Conservation (phyloP, 169 alveolate species). For the Cryptosporidium felis region DNA sequence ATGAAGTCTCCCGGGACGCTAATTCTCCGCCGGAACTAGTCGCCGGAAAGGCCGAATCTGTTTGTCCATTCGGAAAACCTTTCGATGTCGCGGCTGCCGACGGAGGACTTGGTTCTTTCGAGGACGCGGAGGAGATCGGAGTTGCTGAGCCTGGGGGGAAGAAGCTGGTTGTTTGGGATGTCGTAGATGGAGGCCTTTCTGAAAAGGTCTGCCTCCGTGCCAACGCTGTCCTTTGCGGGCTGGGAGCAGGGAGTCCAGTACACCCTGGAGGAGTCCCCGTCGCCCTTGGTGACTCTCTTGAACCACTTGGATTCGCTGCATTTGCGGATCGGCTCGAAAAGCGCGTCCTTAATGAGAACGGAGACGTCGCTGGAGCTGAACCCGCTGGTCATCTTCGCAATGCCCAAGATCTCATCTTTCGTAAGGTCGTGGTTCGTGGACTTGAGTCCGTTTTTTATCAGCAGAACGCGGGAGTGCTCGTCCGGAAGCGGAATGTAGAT, state of each 20-base stretch:
- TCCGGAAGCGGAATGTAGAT: conserved; percentile 99
- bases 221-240: neutral
- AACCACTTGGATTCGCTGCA: conserved; percentile 87
- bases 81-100: conserved; percentile 9
- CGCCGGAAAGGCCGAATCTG: conserved; percentile 60
- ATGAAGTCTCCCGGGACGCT: too few species aligned
- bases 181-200: conserved; percentile 43
- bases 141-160: conserved; percentile 47
- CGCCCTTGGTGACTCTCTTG: conserved; percentile 77
- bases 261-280: neutral
- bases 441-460: conserved; percentile 82
- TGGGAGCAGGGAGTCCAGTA: conserved; percentile 67
- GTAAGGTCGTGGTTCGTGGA: conserved; percentile 77
- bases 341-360: conserved; percentile 88
- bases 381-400: conserved; percentile 85
- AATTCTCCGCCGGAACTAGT: too few species aligned
- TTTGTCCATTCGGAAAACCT: conserved; percentile 55
- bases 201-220: neutral
- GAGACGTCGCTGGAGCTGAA: conserved; percentile 92
- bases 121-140: conserved; percentile 30
- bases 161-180: conserved; percentile 50
- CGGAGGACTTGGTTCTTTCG: conserved; percentile 26
- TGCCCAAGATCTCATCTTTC: conserved; percentile 81
- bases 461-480: conserved; percentile 86
- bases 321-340: conserved; percentile 89